Conservation (phyloP, 2,329 filamentous ascomycete species). For the Xylaria sp. region DNA sequence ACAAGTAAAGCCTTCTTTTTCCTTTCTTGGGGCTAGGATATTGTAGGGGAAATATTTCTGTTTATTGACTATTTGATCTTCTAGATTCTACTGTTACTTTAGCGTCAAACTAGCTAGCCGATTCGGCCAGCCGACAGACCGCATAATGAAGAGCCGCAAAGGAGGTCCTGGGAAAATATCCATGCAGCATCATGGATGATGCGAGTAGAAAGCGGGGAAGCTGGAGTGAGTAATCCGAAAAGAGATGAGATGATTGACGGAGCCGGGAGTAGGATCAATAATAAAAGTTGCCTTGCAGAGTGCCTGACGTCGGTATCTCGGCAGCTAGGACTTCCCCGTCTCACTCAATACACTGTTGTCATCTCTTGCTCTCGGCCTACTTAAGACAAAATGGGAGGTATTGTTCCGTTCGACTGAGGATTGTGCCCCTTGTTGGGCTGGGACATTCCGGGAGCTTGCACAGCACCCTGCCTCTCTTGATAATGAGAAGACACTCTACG, state of each 20-base stretch:
- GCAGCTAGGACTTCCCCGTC: background rate
- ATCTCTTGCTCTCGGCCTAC: background rate
- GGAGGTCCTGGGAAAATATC: background rate
- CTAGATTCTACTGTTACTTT: no score
- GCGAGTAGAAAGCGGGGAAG: constrained; percentile 10
- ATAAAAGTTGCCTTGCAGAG: constrained; percentile 8
- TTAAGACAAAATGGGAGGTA: no score
- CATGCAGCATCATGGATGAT: background rate
- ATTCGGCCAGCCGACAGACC: background rate
- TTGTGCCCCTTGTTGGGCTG: background rate
- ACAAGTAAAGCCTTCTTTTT: no score
- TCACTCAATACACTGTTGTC: background rate
- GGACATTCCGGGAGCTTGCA: background rate
- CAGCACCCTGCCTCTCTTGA: background rate
- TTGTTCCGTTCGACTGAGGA: background rate
- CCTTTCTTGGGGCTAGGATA: no score
- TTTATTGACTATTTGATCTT: no score
- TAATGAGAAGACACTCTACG: background rate
- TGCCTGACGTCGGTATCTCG: constrained; percentile 9
- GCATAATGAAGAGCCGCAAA: background rate
- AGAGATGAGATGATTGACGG: background rate
- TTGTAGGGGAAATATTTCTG: no score
- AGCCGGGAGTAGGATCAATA: background rate
- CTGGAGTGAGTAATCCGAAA: background rate
- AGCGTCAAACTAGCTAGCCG: background rate